phyloP scores from a whole-genome alignment of 2,329 filamentous ascomycete genomes.

The Monosporascus sp. region DNA sequence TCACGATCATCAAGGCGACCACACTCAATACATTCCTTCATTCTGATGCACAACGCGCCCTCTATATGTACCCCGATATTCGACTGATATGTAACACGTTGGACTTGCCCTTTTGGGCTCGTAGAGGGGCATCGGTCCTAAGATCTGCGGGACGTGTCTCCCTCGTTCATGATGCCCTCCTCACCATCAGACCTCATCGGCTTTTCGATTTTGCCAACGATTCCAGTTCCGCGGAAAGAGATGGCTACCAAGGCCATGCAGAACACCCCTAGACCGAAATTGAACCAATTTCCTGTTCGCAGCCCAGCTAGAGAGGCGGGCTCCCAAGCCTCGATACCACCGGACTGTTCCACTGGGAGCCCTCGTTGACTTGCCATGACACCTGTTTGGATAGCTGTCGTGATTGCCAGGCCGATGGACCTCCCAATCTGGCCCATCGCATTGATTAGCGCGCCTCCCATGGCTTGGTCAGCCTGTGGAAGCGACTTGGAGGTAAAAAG shows the following conservation, averaged over 20 bases:
- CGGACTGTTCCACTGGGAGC: conserved; percentile 39
- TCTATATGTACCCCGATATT: no score
- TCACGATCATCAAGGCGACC: no score
- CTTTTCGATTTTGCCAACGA: conserved; percentile 40
- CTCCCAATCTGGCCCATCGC: conserved; percentile 61
- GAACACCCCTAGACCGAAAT: conserved; percentile 41
- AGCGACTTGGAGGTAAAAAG: conserved; percentile 62
- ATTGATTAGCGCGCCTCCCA: conserved; percentile 66
- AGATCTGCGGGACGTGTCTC: background rate
- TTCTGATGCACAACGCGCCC: no score
- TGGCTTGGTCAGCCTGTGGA: conserved; percentile 58
- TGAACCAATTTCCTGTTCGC: conserved; percentile 47
- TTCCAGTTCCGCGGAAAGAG: conserved; percentile 47
- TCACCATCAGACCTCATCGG: conserved; percentile 5
- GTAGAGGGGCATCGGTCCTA: background rate
- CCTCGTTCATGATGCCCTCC: conserved; percentile 11
- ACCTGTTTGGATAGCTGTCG: conserved; percentile 59
- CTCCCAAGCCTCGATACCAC: conserved; percentile 39
- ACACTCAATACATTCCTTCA: no score
- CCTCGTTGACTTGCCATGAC: conserved; percentile 48
- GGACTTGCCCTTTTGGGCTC: no score
- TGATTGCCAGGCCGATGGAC: conserved; percentile 60
- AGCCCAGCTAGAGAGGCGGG: conserved; percentile 42
- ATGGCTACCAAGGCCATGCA: conserved; percentile 40
- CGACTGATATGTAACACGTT: no score